Evolutionary conservation across 352 stramenopile genomes (phyloP).

Genomic region (Phytopythium boreale): DNA sequence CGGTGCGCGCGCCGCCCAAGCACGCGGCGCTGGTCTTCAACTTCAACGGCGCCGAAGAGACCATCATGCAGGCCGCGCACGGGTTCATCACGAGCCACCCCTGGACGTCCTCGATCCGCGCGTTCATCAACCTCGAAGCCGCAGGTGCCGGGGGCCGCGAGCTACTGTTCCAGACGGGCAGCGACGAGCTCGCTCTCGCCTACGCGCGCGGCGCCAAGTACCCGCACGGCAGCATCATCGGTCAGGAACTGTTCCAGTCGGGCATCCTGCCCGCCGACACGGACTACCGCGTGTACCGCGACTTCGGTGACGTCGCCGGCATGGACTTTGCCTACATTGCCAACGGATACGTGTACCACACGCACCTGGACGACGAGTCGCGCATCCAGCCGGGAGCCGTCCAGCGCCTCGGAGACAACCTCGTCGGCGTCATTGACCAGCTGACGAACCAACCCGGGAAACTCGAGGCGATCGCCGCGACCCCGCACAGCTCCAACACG

Average conservation of each 20-base stretch:
- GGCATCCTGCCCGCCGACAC: slow-evolving; percentile 70
- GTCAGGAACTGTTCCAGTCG: slow-evolving; percentile 75
- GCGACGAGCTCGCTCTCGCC: slow-evolving; percentile 65
- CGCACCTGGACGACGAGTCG: slow-evolving; percentile 59
- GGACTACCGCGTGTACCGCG: slow-evolving; percentile 71
- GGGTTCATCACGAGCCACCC: slow-evolving; percentile 81
- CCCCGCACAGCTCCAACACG: slow-evolving; percentile 54
- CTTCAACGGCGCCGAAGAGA: slow-evolving; percentile 81
- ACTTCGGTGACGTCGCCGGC: slow-evolving; percentile 68
- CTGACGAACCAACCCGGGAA: slow-evolving; percentile 37
- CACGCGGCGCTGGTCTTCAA: slow-evolving; percentile 71
- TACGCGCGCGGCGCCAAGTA: slow-evolving; percentile 73
- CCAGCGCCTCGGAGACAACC: slow-evolving; percentile 71
- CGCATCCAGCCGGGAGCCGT: slow-evolving; percentile 64
- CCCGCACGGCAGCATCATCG: slow-evolving; percentile 73
- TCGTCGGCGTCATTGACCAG: slow-evolving; percentile 55
- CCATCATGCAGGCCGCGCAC: slow-evolving; percentile 74
- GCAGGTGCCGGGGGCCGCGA: slow-evolving; percentile 64
- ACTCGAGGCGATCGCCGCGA: slow-evolving; percentile 56
- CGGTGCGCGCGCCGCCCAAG: slow-evolving; percentile 34
- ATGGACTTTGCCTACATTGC: slow-evolving; percentile 85
- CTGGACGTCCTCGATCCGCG: slow-evolving; percentile 62
- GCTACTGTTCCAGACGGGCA: slow-evolving; percentile 78
- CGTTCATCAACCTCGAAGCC: slow-evolving; percentile 81
- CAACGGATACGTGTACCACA: slow-evolving; percentile 85